phyloP scores from a whole-genome alignment of 805 yeast species.

The Saccharomycopsis malanga region DNA sequence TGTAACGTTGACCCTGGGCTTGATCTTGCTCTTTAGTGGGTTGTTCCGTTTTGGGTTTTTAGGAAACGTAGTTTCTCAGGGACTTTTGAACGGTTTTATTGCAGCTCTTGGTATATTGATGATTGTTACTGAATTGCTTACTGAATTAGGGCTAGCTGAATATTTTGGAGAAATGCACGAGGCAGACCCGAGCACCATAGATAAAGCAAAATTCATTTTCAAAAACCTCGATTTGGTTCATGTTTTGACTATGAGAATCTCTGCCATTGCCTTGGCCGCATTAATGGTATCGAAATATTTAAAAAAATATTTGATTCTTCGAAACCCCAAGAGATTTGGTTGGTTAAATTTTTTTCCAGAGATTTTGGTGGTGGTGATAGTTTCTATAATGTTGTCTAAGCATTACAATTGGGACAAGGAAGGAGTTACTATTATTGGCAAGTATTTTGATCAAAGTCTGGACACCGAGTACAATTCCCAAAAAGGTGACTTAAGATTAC shows the following conservation, averaged over 20 bases:
- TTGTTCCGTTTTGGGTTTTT: constrained; percentile 76
- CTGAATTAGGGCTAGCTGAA: constrained; percentile 74
- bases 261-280: constrained; percentile 42
- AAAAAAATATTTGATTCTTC: constrained; percentile 25
- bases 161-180: constrained; percentile 30
- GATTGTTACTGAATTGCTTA: constrained; percentile 66
- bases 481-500: constrained; percentile 21
- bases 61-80: constrained; percentile 70
- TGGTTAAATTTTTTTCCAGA: constrained; percentile 70
- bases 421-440: constrained; percentile 35
- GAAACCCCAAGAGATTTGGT: constrained; percentile 26
- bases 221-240: constrained; percentile 42
- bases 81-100: constrained; percentile 74
- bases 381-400: constrained; percentile 48
- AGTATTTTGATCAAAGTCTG: constrained; percentile 24
- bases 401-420: constrained; percentile 31
- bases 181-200: constrained; percentile 24
- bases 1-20: constrained; percentile 55
- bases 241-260: constrained; percentile 52
- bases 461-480: constrained; percentile 67
- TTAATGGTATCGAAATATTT: constrained; percentile 37
- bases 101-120: constrained; percentile 83
- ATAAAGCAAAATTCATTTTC: constrained; percentile 54
- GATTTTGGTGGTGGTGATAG: constrained; percentile 64
- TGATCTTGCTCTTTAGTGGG: constrained; percentile 63